phyloP scores from a whole-genome alignment of 257 asterid species.

The Primulina eburnea region DNA sequence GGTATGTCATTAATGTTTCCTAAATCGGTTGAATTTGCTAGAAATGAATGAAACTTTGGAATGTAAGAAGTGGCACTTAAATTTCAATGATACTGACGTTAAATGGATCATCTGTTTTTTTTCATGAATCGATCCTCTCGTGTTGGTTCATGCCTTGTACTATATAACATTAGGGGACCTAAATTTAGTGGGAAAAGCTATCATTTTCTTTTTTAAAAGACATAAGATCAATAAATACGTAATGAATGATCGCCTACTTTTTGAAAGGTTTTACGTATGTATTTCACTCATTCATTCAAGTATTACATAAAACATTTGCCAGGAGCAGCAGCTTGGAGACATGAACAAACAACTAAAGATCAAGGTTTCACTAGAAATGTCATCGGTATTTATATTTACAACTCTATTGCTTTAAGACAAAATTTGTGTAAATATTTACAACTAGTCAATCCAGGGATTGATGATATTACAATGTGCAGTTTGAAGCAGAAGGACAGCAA shows the following conservation, averaged over 20 bases:
- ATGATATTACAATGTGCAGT: slow-evolving; percentile 34
- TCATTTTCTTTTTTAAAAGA: no score
- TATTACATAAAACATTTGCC: slow-evolving; percentile 6
- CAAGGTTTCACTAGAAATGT: slow-evolving; percentile 71
- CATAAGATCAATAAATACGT: no score
- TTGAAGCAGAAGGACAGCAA: slow-evolving; percentile 56
- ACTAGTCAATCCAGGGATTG: not conserved
- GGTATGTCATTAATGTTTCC: not conserved
- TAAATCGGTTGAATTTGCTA: not conserved
- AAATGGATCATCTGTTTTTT: no score
- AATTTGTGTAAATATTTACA: not conserved
- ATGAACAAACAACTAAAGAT: slow-evolving; percentile 82
- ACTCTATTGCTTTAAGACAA: not conserved
- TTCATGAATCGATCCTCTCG: no score
- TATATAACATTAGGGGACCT: no score
- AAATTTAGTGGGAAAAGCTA: no score
- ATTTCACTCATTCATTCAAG: not conserved
- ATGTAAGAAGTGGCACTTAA: no score
- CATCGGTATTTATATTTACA: slow-evolving; percentile 38
- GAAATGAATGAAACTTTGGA: no score
- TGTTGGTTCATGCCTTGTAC: no score
- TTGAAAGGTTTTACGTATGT: no score
- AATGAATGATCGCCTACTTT: no score
- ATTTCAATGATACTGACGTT: no score
- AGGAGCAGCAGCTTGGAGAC: slow-evolving; percentile 90